A percentile compares a stretch with the other conserved stretches of the same genome.
These are phyloP conservation scores for Geotrichum fermentans DNA, from an alignment of 1,139 yeast species.

Conservation along the genomic window DNA sequence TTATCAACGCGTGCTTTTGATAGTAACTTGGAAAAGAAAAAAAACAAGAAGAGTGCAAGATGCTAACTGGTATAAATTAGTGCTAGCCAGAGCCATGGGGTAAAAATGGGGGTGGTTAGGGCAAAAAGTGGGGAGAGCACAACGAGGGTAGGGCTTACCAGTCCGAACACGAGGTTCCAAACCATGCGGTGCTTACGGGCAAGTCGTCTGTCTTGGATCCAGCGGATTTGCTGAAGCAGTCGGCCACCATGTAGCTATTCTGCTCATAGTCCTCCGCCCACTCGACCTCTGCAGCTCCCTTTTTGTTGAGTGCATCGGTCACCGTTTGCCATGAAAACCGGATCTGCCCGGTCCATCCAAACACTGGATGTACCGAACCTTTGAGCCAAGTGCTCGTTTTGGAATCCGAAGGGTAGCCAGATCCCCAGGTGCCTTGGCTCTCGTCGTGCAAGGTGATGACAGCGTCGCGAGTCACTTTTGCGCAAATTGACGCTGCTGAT, in stretches of 20 bases:
- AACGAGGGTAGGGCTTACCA: too few relatives aligned
- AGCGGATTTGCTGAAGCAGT: constrained; percentile 3
- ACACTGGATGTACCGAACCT: constrained; percentile 57
- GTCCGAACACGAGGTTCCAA: not conserved
- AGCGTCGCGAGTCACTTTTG: constrained; percentile 89
- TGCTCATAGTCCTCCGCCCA: constrained; percentile 51
- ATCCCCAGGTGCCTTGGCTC: constrained; percentile 52
- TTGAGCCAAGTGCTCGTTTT: constrained; percentile 72
- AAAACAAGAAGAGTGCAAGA: too few relatives aligned
- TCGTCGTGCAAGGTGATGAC: constrained; percentile 45
- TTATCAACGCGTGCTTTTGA: too few relatives aligned
- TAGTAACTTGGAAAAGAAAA: too few relatives aligned
- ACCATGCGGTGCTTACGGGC: constrained; percentile 14
- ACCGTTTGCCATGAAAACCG: constrained; percentile 96
- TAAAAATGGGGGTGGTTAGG: too few relatives aligned
- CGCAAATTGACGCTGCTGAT: constrained; percentile 94
- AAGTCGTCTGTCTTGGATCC: not conserved
- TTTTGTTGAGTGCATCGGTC: constrained; percentile 57
- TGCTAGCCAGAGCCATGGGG: too few relatives aligned
- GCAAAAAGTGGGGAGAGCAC: too few relatives aligned
- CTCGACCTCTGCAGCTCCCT: constrained; percentile 47
- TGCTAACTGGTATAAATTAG: too few relatives aligned
- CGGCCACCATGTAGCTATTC: constrained; percentile 1
- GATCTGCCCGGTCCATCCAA: constrained; percentile 81
- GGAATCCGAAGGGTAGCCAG: constrained; percentile 95